A percentile compares a stretch with the other conserved stretches of the same genome.
phyloP scores from a whole-genome alignment of 495 filamentous ascomycete species.

The Penicillium daleae region DNA sequence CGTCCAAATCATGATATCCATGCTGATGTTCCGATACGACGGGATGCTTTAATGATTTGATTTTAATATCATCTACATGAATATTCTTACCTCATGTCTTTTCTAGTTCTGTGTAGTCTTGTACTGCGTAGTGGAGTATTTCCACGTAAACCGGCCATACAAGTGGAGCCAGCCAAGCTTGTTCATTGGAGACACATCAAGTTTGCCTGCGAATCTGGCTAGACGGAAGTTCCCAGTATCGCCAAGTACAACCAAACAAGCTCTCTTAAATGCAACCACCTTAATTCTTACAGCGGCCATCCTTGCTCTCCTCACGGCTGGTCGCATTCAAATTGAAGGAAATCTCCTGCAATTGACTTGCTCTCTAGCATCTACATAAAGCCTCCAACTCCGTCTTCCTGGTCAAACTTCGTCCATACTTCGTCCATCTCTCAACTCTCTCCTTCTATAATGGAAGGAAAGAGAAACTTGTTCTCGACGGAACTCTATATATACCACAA shows the following conservation, averaged over 20 bases:
- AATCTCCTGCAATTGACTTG: background rate
- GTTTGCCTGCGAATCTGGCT: background rate
- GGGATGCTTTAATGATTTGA: constrained; percentile 3
- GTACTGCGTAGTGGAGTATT: background rate
- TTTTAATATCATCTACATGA: background rate
- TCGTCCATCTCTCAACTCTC: background rate
- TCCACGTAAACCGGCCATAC: too few species aligned
- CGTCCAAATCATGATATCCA: constrained; percentile 5
- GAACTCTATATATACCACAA: background rate
- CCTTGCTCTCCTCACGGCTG: background rate
- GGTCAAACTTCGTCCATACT: background rate
- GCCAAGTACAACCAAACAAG: background rate
- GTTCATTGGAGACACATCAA: background rate
- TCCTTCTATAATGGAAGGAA: background rate
- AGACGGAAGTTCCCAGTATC: too few species aligned
- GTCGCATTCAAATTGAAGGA: background rate
- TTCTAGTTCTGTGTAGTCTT: background rate
- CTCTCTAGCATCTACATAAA: background rate
- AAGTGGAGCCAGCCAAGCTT: background rate
- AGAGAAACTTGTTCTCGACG: background rate
- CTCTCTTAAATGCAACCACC: background rate
- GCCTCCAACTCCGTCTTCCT: background rate
- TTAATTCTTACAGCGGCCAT: background rate
- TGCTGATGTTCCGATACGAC: constrained; percentile 1
- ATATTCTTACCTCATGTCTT: background rate